phyloP scores from a whole-genome alignment of 305 asterid genomes.

The Fraxinus xanthoxyloides region DNA sequence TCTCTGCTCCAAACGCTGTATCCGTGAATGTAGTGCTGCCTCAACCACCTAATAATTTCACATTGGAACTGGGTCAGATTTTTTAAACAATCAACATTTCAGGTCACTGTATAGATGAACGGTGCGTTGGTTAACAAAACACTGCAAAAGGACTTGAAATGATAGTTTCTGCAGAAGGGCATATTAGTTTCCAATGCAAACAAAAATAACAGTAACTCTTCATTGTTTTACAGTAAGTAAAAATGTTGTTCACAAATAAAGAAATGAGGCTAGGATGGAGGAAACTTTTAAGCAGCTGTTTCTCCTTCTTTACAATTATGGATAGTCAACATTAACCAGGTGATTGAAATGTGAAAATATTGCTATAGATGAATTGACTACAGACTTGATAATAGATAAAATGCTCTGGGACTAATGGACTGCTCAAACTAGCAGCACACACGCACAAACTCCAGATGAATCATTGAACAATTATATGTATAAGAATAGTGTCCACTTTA shows the following conservation, averaged over 20 bases:
- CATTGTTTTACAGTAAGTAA: neutral
- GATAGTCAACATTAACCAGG: neutral
- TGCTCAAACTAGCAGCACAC: constrained; percentile 1
- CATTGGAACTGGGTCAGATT: constrained; percentile 20
- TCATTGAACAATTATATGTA: neutral
- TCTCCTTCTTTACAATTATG: neutral
- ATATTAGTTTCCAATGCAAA: neutral
- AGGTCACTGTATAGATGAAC: neutral
- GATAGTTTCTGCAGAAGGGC: neutral
- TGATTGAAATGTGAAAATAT: neutral
- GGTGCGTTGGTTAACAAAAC: constrained; percentile 8
- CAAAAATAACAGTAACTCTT: constrained; percentile 10
- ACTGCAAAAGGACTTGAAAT: neutral
- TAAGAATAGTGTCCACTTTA: neutral
- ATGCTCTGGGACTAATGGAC: neutral
- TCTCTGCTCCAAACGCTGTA: constrained; percentile 76
- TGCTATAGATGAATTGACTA: neutral
- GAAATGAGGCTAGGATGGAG: neutral
- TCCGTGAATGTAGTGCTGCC: constrained; percentile 95
- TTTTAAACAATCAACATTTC: constrained; percentile 15
- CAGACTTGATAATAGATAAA: neutral
- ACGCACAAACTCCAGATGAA: neutral
- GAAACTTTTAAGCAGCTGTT: neutral
- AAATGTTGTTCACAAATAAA: neutral
- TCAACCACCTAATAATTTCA: constrained; percentile 80